Evolutionary conservation across 306 rosid genomes (phyloP).

Genomic region (Comarum palustre): DNA sequence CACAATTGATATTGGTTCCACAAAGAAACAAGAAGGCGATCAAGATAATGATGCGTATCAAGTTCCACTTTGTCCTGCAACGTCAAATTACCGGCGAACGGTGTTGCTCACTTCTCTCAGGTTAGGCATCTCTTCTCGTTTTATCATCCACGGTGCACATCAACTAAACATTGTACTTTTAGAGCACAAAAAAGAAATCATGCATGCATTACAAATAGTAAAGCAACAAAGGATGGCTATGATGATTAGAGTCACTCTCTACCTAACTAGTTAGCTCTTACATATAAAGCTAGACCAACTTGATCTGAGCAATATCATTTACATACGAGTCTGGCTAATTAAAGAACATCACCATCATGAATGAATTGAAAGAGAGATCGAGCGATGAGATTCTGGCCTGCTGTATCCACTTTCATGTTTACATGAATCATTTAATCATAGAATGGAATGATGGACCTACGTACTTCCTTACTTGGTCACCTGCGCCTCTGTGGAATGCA

Average conservation of each 20-base stretch:
- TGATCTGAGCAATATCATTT: background rate
- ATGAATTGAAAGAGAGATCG: background rate
- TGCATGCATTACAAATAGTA: background rate
- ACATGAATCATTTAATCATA: slow-evolving; percentile 3
- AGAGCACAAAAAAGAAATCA: background rate
- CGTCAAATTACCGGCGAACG: background rate
- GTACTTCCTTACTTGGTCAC: background rate
- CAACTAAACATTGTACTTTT: background rate
- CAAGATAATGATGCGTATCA: background rate
- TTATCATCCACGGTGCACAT: background rate
- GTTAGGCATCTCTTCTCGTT: background rate
- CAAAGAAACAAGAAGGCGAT: background rate
- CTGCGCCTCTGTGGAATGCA: background rate
- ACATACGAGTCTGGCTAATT: background rate
- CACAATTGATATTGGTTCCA: background rate
- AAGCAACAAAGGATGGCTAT: slow-evolving; percentile 4
- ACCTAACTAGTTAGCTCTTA: background rate
- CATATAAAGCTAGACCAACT: slow-evolving; percentile 14
- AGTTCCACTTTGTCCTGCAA: background rate
- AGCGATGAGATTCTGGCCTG: background rate
- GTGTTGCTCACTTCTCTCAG: background rate
- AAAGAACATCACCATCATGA: background rate
- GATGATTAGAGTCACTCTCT: background rate
- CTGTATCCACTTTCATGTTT: slow-evolving; percentile 6
- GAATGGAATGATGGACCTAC: slow-evolving; percentile 15